Evolutionary conservation across 345 rosid genomes (phyloP), one percentile per base, ranked within the genome.

Genomic region (Populus euphratica): DNA sequence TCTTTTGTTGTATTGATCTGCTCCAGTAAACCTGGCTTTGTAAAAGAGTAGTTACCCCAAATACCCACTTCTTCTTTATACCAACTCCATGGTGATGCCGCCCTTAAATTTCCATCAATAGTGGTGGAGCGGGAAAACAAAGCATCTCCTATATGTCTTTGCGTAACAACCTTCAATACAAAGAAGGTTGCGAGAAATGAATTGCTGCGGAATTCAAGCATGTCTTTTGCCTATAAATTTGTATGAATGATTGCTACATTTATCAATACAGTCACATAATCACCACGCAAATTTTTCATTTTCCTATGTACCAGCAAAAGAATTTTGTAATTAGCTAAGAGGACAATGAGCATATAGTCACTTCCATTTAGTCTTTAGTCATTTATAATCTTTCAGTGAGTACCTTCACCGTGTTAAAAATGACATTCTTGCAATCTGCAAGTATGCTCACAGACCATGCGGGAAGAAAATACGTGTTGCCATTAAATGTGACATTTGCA

Each of bases 381-480:
- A 64, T 13, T 29, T 66, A 62, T 27, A 33, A n/a, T 54, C 13
- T 31, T 44, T 13, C 14, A 0, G 18, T 61, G 31, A 38, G 29
- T 83, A 90, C 93, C 91, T 87, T 90, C 36, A 88, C 91, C 8
- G 93, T 88, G 86, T 87, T 90, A 78, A 83, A 87, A 52, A 88
- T 76, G 66, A 86, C 88, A 74, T 86, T 86, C 81, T 78, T 86
- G 70, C 91, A 90, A 75, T 90, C 93, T 18, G 93, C 90, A 49
- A 90, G 90, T 70, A 90, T 88, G 89, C 93, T 90, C 20, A 90
- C 91, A 25, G 93, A 90, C 93, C 93, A 90, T 75, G 94, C 88
- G 6, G 94, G 89, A 75, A 90, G 91, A 74, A 78, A 87, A 81
- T 87, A 87, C 6, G 66, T 43, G 1, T 84, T 80, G 74, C 91